Evolutionary conservation across 2,329 filamentous ascomycete species (phyloP), one percentile per base, ranked within the genome.

Genomic region (Emydomyces testavorans): DNA sequence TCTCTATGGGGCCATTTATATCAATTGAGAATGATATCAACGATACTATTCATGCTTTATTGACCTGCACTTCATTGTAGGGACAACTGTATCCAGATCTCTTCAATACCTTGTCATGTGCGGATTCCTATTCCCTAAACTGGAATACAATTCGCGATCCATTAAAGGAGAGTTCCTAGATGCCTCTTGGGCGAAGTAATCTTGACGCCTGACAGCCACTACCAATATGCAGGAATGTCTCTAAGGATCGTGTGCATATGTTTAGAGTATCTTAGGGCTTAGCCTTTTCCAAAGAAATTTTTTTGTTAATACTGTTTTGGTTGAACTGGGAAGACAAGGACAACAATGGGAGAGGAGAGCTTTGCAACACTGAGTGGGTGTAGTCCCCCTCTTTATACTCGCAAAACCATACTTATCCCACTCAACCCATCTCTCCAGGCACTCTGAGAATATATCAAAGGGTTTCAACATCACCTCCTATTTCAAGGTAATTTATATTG

Each of bases 161-260:
- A n/a, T n/a, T n/a, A n/a, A n/a, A n/a, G n/a, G n/a, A n/a, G n/a
- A n/a, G n/a, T n/a, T n/a, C n/a, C n/a, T n/a, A n/a, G n/a, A n/a
- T n/a, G n/a, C n/a, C n/a, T n/a, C n/a, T n/a, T n/a, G n/a, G n/a
- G n/a, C n/a, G n/a, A n/a, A n/a, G n/a, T n/a, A n/a, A n/a, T n/a
- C n/a, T n/a, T n/a, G n/a, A n/a, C n/a, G 11, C 21, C 38, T 18
- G 38, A 23, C 38, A 44, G 39, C 41, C 36, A 23, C 36, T n/a
- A n/a, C n/a, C n/a, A n/a, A n/a, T n/a, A n/a, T n/a, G n/a, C n/a
- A n/a, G n/a, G n/a, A n/a, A n/a, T n/a, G n/a, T n/a, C n/a, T n/a
- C n/a, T n/a, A n/a, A n/a, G n/a, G n/a, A n/a, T n/a, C n/a, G n/a
- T n/a, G n/a, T n/a, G n/a, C n/a, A n/a, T n/a, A n/a, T n/a, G n/a